Conservation (phyloP, 495 filamentous ascomycete species). For the Sphaerosporella brunnea region DNA sequence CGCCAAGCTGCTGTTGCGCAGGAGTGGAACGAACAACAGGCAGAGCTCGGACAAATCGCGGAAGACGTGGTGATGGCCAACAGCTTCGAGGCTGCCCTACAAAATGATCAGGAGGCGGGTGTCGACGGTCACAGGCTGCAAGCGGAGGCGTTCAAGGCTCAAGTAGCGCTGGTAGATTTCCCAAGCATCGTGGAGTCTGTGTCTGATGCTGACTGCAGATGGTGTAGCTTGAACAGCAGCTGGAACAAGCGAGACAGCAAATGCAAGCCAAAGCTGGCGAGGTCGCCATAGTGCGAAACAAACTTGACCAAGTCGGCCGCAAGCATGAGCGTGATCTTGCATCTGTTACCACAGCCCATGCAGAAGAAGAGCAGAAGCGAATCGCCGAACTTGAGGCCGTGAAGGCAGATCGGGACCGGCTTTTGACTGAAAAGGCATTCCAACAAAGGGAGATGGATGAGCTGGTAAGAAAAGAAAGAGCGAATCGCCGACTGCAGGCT, state of each 20-base stretch:
- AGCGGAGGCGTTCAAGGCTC: too few relatives aligned
- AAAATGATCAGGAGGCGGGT: background rate
- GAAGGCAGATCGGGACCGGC: slow-evolving; percentile 39
- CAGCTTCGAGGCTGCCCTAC: background rate
- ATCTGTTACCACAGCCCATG: slow-evolving; percentile 36
- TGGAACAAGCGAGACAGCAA: background rate
- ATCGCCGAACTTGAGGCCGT: slow-evolving; percentile 40
- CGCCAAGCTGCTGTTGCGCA: background rate
- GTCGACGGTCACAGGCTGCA: background rate
- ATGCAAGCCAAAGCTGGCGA: slow-evolving; percentile 40
- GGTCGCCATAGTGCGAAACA: slow-evolving; percentile 48
- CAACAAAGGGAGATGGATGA: slow-evolving; percentile 47
- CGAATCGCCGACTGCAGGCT: slow-evolving; percentile 1
- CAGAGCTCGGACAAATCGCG: background rate
- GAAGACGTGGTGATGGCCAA: background rate
- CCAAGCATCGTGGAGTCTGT: background rate
- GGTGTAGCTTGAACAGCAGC: background rate
- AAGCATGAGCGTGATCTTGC: slow-evolving; percentile 39
- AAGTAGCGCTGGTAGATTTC: background rate
- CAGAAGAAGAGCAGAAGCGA: slow-evolving; percentile 37
- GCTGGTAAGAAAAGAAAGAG: slow-evolving; percentile 27
- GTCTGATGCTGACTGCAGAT: background rate
- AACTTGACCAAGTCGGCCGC: slow-evolving; percentile 36
- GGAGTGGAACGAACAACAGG: background rate
- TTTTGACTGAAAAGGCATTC: slow-evolving; percentile 47